These are phyloP conservation scores for Boletus sp. DNA, from an alignment of 768 basidiomycete genomes.

Conservation along the genomic window DNA sequence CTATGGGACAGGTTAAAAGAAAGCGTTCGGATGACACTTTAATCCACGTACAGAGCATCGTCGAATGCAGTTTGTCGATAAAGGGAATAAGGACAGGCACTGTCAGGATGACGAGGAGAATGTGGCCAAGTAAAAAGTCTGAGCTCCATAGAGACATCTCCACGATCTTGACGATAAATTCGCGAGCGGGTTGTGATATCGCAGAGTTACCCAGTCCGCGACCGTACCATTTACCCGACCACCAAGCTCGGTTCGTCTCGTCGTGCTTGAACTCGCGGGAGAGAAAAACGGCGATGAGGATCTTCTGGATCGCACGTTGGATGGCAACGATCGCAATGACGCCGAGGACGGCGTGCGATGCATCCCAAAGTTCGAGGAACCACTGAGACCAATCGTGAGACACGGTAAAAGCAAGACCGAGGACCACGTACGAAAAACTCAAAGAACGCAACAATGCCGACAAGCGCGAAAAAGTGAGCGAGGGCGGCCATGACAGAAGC, in stretches of 20 bases:
- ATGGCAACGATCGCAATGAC: slow-evolving; percentile 86
- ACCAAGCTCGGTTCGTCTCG: slow-evolving; percentile 98
- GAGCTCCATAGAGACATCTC: slow-evolving; percentile 97
- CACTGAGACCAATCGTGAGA: slow-evolving; percentile 49
- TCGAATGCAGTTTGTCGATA: slow-evolving; percentile 86
- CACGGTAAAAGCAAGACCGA: slow-evolving; percentile 32
- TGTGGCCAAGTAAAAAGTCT: slow-evolving; percentile 85
- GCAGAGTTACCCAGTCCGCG: slow-evolving; percentile 88
- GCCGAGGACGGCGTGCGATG: slow-evolving; percentile 94
- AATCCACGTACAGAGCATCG: slow-evolving; percentile 75
- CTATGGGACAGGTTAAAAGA: slow-evolving; percentile 36
- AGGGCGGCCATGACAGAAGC: slow-evolving; percentile 90
- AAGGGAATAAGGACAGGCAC: slow-evolving; percentile 84
- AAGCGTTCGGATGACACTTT: neutral
- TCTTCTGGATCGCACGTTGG: slow-evolving; percentile 91
- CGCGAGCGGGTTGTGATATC: slow-evolving; percentile 93
- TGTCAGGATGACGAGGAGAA: slow-evolving; percentile 85
- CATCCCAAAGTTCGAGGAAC: slow-evolving; percentile 96
- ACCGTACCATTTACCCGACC: slow-evolving; percentile 99
- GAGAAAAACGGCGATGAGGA: slow-evolving; percentile 90
- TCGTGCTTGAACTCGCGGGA: slow-evolving; percentile 98
- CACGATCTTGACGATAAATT: slow-evolving; percentile 97
- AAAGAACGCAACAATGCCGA: slow-evolving; percentile 88
- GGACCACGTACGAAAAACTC: slow-evolving; percentile 83
- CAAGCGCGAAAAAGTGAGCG: slow-evolving; percentile 77